A percentile compares a stretch with the other conserved stretches of the same genome.
phyloP scores from a whole-genome alignment of 2,329 filamentous ascomycete species.

The Whalleya microplaca region DNA sequence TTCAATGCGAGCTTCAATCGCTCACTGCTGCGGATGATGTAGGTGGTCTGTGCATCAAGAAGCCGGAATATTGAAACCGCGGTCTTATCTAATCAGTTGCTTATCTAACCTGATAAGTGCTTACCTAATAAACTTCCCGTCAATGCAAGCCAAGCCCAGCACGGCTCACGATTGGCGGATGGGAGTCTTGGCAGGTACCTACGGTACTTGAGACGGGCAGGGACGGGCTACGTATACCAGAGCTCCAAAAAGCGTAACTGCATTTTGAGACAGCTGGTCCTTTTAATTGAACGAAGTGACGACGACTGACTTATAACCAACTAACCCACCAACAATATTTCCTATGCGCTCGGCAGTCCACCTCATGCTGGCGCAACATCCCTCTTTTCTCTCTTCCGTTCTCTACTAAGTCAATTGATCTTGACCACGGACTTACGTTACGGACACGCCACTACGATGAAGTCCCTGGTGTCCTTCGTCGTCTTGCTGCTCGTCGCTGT shows the following conservation, averaged over 20 bases:
- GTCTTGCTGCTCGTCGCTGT: slow-evolving; percentile 68
- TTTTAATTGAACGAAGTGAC: slow-evolving; percentile 4
- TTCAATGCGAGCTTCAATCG: slow-evolving; percentile 14
- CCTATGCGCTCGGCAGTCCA: slow-evolving; percentile 29
- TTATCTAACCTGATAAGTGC: background rate
- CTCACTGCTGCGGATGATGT: background rate
- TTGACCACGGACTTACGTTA: no score
- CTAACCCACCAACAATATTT: slow-evolving; percentile 15
- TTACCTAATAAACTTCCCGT: background rate
- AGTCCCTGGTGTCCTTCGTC: slow-evolving; percentile 73
- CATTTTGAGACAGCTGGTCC: slow-evolving; percentile 25
- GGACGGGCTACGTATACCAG: slow-evolving; percentile 37
- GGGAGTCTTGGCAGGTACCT: slow-evolving; percentile 34
- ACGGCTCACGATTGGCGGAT: background rate
- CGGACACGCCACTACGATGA: slow-evolving; percentile 59
- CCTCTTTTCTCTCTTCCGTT: slow-evolving; percentile 26
- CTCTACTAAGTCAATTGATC: slow-evolving; percentile 21
- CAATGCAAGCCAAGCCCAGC: background rate
- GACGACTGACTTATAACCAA: no score
- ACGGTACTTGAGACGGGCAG: background rate
- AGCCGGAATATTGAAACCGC: background rate
- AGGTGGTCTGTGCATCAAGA: slow-evolving; percentile 18
- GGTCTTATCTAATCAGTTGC: background rate
- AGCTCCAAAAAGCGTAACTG: slow-evolving; percentile 27
- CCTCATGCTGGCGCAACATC: slow-evolving; percentile 27